Evolutionary conservation across 495 filamentous ascomycete genomes (phyloP).

Genomic region (Penicillium paxilli): DNA sequence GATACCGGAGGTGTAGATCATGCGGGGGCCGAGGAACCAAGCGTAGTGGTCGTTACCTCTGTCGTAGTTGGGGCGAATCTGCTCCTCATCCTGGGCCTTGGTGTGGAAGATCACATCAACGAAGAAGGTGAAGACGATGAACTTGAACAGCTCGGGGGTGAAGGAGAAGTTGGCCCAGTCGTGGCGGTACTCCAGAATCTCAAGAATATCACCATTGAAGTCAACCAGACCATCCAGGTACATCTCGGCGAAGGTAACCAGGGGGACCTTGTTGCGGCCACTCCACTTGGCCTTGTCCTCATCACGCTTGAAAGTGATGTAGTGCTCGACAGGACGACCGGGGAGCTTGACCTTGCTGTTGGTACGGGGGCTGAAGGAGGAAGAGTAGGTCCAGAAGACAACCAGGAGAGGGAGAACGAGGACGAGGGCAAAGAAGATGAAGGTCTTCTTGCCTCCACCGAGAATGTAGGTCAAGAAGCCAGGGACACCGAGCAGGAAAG

Average conservation of each 20-base stretch:
- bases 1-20: conserved; percentile 87
- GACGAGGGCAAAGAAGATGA: conserved; percentile 67
- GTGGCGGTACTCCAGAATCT: conserved; percentile 63
- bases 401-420: conserved; percentile 66
- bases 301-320: conserved; percentile 61
- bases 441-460: conserved; percentile 70
- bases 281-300: conserved; percentile 56
- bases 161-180: conserved; percentile 77
- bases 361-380: conserved; percentile 66
- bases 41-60: conserved; percentile 86
- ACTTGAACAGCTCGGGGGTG: conserved; percentile 67
- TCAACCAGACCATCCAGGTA: conserved; percentile 64
- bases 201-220: conserved; percentile 64
- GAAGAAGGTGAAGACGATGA: conserved; percentile 69
- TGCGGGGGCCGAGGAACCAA: conserved; percentile 87
- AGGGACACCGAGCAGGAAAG: conserved; percentile 61
- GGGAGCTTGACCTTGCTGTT: conserved; percentile 74
- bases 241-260: conserved; percentile 68
- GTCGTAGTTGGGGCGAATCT: conserved; percentile 86
- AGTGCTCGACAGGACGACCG: conserved; percentile 62
- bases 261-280: conserved; percentile 63
- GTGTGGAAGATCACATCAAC: conserved; percentile 79
- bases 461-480: conserved; percentile 65
- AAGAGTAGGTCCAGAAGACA: conserved; percentile 69
- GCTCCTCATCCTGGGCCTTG: conserved; percentile 79